Percentiles rank a stretch among this genome's conserved stretches.
phyloP scores from a whole-genome alignment of 768 basidiomycete species.

The Leccinum rimulosum region DNA sequence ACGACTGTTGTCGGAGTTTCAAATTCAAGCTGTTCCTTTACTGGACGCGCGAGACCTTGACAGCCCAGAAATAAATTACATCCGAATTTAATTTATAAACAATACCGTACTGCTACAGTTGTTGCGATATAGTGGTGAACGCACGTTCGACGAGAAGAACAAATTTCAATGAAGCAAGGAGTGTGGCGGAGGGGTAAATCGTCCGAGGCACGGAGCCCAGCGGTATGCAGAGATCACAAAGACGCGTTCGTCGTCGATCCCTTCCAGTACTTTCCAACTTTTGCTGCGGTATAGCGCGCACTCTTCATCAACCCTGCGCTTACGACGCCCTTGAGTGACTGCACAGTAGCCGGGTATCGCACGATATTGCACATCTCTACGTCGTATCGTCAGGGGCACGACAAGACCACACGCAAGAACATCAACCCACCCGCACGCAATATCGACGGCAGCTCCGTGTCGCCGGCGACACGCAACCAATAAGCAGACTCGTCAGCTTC shows the following conservation, averaged over 20 bases:
- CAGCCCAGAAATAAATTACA: slow-evolving; percentile 14
- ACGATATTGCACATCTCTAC: slow-evolving; percentile 79
- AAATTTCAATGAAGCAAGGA: slow-evolving; percentile 10
- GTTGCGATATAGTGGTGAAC: slow-evolving; percentile 4
- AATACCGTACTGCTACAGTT: slow-evolving; percentile 22
- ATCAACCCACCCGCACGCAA: slow-evolving; percentile 50
- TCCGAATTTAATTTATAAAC: slow-evolving; percentile 6
- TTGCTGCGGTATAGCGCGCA: slow-evolving; percentile 67
- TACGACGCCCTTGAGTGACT: slow-evolving; percentile 81
- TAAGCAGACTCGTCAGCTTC: slow-evolving; percentile 73
- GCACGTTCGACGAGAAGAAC: neutral
- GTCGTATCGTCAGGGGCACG: neutral
- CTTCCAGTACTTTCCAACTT: slow-evolving; percentile 84
- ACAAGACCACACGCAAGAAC: neutral
- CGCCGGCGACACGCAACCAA: slow-evolving; percentile 70
- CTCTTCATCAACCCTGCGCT: slow-evolving; percentile 83
- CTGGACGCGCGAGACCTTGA: no score
- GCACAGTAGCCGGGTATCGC: slow-evolving; percentile 77
- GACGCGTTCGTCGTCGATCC: slow-evolving; percentile 18
- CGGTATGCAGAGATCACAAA: slow-evolving; percentile 4
- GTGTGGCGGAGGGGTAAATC: slow-evolving; percentile 7
- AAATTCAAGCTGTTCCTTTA: neutral
- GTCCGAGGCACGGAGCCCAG: neutral
- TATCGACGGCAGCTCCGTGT: slow-evolving; percentile 51
- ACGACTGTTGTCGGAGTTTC: neutral